Base-by-base conservation (phyloP, 345 rosid genomes). In the Camelina neglecta region DNA sequence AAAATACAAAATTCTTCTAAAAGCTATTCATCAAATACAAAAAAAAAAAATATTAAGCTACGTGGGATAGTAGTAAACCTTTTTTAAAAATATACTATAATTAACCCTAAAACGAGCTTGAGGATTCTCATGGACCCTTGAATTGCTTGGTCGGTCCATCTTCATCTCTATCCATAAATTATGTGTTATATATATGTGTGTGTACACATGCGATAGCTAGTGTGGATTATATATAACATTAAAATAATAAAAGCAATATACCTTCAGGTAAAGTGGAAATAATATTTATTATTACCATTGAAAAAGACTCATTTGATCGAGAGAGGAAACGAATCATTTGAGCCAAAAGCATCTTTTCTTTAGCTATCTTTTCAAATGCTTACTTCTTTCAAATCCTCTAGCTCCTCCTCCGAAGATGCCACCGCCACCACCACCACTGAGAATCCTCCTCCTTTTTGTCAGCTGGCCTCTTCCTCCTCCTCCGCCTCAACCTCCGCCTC, bases 351-450 rank as follows among this genome's bases (percentile, higher is more conserved):
- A 78, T 78, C 78, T 77, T 77, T 76, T 33, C 36, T 33, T 33
- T 6, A 42, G 49, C 63, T 48, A 59, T 63, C 75, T 62, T 72
- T 53, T 72, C 74, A 73, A 73, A 78, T 78, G 81, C 81, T 78
- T 24, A 41, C 77, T 72, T 72, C 77, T 29, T 61, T 73, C 64
- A 72, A 72, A 72, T 72, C 81, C 51, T 78, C 81, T 60, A 78
- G 78, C 54, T 78, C 81, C 60, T 78, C 81, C 54, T 73, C 81
- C 60, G 81, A 78, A 66, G 81, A 78, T 72, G 81, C 71, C 66
- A 61, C 71, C 45, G 35, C 29, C 21, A 16, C 48, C 35, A 38
- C 76, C 63, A 36, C 65, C 38, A 26, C 29, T 26, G 74, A 60
- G 8, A 67, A 47, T 41, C 63, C 68, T 67, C 73, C 69, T 51